These are phyloP conservation scores for Zygnema cylindricum DNA, from an alignment of 139 green algal species.

Conservation along the genomic window DNA sequence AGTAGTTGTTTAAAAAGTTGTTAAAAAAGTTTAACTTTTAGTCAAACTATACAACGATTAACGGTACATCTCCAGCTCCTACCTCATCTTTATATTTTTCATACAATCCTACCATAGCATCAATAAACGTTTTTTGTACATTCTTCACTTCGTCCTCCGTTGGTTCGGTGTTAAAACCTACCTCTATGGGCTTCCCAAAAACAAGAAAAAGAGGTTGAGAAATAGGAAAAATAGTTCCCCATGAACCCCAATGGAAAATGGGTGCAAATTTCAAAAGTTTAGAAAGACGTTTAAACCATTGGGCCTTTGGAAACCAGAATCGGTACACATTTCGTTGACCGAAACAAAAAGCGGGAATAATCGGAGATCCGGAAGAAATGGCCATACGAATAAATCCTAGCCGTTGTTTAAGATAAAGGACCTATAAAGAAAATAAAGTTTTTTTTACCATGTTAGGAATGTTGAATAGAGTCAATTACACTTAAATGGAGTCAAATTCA, in stretches of 20 bases:
- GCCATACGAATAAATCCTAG: conserved; percentile 81
- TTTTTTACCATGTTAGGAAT: no score
- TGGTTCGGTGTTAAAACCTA: background rate
- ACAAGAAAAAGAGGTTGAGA: conserved; percentile 28
- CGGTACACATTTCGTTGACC: conserved; percentile 71
- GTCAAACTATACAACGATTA: conserved; percentile 18
- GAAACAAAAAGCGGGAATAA: conserved; percentile 88
- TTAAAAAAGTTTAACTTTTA: background rate
- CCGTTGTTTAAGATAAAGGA: conserved; percentile 72
- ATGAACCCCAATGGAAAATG: conserved; percentile 23
- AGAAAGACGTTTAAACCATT: conserved; percentile 22
- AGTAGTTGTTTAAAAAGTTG: background rate
- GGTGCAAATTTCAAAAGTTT: conserved; percentile 13
- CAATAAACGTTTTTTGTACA: conserved; percentile 21
- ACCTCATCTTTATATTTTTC: conserved; percentile 42
- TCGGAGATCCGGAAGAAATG: conserved; percentile 69
- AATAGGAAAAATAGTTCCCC: background rate
- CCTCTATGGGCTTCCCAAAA: conserved; percentile 31
- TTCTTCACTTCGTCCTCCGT: conserved; percentile 19
- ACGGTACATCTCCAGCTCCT: conserved; percentile 6
- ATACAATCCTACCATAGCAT: conserved; percentile 36
- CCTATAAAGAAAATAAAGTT: no score
- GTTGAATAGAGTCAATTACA: no score
- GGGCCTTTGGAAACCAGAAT: conserved; percentile 4
- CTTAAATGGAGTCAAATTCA: no score